These are phyloP conservation scores for Clonostachys chloroleuca DNA, from an alignment of 2,329 filamentous ascomycete genomes.

Conservation along the genomic window DNA sequence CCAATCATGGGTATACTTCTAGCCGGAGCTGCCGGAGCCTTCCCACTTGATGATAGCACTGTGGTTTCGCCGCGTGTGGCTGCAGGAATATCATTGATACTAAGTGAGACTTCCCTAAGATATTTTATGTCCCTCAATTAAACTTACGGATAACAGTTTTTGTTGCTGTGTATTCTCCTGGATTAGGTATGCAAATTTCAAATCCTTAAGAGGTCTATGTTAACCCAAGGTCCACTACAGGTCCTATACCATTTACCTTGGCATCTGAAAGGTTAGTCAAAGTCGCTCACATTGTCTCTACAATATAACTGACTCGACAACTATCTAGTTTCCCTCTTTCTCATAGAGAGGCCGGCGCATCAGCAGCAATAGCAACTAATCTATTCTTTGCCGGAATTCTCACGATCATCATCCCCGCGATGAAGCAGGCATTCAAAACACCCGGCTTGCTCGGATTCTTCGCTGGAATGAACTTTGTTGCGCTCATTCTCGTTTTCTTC, in stretches of 20 bases:
- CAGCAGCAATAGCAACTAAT: slow-evolving; percentile 30
- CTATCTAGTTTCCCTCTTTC: slow-evolving; percentile 28
- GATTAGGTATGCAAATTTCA: not conserved
- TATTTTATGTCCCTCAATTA: no score
- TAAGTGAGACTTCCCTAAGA: no score
- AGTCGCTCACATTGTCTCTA: no score
- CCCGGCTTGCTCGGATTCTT: slow-evolving; percentile 29
- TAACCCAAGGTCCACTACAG: slow-evolving; percentile 5
- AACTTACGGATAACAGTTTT: not conserved
- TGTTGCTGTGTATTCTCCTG: not conserved
- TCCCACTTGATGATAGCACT: no score
- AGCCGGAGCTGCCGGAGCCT: not conserved
- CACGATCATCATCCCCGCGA: slow-evolving; percentile 23
- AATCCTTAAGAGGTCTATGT: not conserved
- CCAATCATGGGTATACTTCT: slow-evolving; percentile 22
- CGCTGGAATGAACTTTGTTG: slow-evolving; percentile 24
- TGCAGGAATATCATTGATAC: no score
- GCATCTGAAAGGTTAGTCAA: slow-evolving; percentile 22
- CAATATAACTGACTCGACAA: slow-evolving; percentile 3
- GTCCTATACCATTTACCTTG: slow-evolving; percentile 35
- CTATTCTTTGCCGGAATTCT: slow-evolving; percentile 32
- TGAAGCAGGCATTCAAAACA: slow-evolving; percentile 21
- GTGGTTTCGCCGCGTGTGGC: no score
- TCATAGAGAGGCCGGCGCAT: slow-evolving; percentile 29
- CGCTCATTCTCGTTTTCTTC: slow-evolving; percentile 33